Percentiles rank a stretch among this genome's conserved stretches.
These are phyloP conservation scores for Cutaneotrichosporon cutaneum DNA, from an alignment of 1,284 basidiomycete genomes.

Conservation along the genomic window DNA sequence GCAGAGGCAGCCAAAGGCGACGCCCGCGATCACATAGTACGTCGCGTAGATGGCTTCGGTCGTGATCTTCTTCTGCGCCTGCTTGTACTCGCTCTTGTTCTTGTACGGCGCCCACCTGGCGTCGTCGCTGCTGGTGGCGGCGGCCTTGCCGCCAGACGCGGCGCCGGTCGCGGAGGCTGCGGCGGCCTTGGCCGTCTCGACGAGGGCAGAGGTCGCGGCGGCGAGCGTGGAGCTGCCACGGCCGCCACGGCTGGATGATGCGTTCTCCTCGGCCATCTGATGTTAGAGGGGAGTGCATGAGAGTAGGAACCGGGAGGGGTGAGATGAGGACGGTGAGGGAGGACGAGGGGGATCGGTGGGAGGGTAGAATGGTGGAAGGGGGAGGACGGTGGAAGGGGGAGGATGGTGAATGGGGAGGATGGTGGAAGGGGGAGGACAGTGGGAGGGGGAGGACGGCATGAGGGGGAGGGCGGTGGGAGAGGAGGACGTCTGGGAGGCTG, in stretches of 20 bases:
- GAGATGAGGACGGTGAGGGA: neutral
- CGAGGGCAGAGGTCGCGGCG: neutral
- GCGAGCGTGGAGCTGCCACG: neutral
- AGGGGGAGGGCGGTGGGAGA: too few relatives aligned
- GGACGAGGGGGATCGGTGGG: neutral
- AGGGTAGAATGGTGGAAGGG: neutral
- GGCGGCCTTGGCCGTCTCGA: slow-evolving; percentile 7
- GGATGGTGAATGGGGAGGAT: too few relatives aligned
- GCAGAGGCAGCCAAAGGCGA: slow-evolving; percentile 11
- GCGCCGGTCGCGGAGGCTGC: neutral
- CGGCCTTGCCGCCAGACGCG: neutral
- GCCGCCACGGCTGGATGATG: neutral
- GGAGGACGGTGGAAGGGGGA: too few relatives aligned
- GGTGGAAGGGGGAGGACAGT: too few relatives aligned
- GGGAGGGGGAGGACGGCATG: too few relatives aligned
- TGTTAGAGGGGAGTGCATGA: neutral
- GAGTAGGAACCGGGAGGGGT: too few relatives aligned
- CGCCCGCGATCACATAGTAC: slow-evolving; percentile 21
- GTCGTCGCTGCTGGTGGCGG: neutral
- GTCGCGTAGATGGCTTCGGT: slow-evolving; percentile 8
- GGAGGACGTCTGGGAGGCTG: too few relatives aligned
- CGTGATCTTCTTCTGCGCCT: slow-evolving; percentile 6
- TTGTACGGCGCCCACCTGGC: slow-evolving; percentile 1
- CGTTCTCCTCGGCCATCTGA: neutral
- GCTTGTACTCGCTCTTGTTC: slow-evolving; percentile 10